These are phyloP conservation scores for Chrysochromulina tobinii DNA, from an alignment of 78 protist genomes.

Conservation along the genomic window DNA sequence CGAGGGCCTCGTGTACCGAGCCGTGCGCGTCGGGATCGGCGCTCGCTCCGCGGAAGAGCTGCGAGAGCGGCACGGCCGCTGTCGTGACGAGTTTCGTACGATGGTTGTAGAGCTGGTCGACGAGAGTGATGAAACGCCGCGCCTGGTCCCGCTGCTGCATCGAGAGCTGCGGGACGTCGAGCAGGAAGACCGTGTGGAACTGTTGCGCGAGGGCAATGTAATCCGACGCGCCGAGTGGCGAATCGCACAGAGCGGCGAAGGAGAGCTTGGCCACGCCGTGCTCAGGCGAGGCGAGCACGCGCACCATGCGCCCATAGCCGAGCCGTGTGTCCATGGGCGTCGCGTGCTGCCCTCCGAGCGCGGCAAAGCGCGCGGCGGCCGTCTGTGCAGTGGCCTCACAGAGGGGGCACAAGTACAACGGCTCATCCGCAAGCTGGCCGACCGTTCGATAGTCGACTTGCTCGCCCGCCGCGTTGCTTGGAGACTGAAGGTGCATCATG, in stretches of 20 bases:
- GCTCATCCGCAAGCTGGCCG: neutral
- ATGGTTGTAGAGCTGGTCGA: slow-evolving; percentile 83
- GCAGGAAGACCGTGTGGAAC: slow-evolving; percentile 73
- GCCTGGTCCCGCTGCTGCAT: slow-evolving; percentile 61
- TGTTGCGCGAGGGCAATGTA: slow-evolving; percentile 63
- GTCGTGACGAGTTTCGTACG: slow-evolving; percentile 16
- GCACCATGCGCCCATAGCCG: no score
- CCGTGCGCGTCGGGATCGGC: neutral
- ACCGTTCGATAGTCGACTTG: neutral
- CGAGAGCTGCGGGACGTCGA: slow-evolving; percentile 70
- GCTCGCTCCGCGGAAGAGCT: slow-evolving; percentile 29
- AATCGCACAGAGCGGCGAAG: slow-evolving; percentile 73
- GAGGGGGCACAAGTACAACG: neutral
- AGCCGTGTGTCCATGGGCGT: no score
- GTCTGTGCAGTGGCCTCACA: neutral
- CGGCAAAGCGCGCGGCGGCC: no score
- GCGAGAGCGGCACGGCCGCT: neutral
- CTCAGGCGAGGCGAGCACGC: no score
- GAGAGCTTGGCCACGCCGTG: slow-evolving; percentile 53
- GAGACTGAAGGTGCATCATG: neutral
- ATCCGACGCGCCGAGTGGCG: slow-evolving; percentile 79
- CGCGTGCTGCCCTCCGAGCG: no score
- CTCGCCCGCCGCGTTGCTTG: no score
- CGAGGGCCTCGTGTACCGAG: neutral
- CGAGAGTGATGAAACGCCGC: slow-evolving; percentile 81